A percentile compares a stretch with the other conserved stretches of the same genome.
Conservation (phyloP, 1,284 basidiomycete genomes). For the Sanghuangporus weigelae region DNA sequence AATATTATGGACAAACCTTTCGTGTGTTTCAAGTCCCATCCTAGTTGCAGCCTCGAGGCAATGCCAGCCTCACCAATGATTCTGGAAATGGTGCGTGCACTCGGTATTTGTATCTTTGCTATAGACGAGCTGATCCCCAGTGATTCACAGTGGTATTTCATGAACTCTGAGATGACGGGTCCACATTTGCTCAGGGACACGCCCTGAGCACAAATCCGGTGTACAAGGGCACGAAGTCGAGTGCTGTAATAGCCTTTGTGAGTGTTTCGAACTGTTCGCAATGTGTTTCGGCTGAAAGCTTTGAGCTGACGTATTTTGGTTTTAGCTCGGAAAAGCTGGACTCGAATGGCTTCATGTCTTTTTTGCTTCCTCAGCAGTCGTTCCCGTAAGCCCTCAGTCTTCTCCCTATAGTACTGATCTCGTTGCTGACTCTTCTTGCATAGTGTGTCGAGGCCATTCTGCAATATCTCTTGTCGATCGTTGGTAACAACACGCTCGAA, state of each 20-base stretch:
- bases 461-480: neutral
- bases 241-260: neutral
- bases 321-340: neutral
- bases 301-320: neutral
- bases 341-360: neutral
- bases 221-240: neutral
- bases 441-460: neutral
- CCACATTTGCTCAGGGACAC: neutral
- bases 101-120: neutral
- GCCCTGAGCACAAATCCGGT: neutral
- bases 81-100: neutral
- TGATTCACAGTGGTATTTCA: neutral
- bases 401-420: neutral
- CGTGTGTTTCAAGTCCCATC: neutral
- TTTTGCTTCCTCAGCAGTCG: neutral
- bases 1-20: neutral
- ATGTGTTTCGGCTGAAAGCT: neutral
- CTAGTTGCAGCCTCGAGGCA: conserved; percentile 1
- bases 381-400: neutral
- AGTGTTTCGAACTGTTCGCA: neutral
- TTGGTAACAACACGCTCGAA: neutral
- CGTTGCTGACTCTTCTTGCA: neutral
- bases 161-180: neutral
- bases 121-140: neutral
- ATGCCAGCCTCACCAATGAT: neutral